Conservation (phyloP, 2,329 filamentous ascomycete species). For the Aureobasidium melanogenum region DNA sequence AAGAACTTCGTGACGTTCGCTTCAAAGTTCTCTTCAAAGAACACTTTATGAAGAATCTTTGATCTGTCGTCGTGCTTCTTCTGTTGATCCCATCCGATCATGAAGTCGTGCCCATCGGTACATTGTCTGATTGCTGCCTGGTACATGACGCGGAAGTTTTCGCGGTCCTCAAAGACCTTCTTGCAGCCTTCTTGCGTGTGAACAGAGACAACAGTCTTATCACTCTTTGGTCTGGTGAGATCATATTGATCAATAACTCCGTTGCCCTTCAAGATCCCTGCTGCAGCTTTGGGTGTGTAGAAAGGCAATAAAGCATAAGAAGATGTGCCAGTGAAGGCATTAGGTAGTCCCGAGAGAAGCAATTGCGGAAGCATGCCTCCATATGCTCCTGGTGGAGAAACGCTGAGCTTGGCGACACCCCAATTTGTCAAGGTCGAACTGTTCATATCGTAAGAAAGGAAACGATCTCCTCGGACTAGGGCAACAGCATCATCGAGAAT, state of each 20-base stretch:
- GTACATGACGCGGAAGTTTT: slow-evolving; percentile 42
- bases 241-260: slow-evolving; percentile 40
- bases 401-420: slow-evolving; percentile 39
- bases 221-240: slow-evolving; percentile 32
- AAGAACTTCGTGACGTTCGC: slow-evolving; percentile 36
- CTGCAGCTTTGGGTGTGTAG: slow-evolving; percentile 42
- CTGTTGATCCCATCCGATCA: slow-evolving; percentile 38
- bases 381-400: slow-evolving; percentile 32
- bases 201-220: slow-evolving; percentile 36
- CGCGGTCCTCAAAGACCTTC: slow-evolving; percentile 40
- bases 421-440: slow-evolving; percentile 41
- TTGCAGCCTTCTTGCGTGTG: slow-evolving; percentile 44
- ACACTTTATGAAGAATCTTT: slow-evolving; percentile 36
- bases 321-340: slow-evolving; percentile 41
- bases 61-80: slow-evolving; percentile 34
- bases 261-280: slow-evolving; percentile 40
- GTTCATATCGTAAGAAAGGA: slow-evolving; percentile 41
- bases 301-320: slow-evolving; percentile 41
- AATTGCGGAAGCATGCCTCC: slow-evolving; percentile 38
- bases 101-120: slow-evolving; percentile 39
- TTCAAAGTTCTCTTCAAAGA: slow-evolving; percentile 38
- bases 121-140: slow-evolving; percentile 33
- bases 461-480: slow-evolving; percentile 38
- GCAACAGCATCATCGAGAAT: slow-evolving; percentile 42
- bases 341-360: slow-evolving; percentile 39